Base-by-base conservation (phyloP, 1,139 yeast genomes). In the Zygosaccharomyces sapae region DNA sequence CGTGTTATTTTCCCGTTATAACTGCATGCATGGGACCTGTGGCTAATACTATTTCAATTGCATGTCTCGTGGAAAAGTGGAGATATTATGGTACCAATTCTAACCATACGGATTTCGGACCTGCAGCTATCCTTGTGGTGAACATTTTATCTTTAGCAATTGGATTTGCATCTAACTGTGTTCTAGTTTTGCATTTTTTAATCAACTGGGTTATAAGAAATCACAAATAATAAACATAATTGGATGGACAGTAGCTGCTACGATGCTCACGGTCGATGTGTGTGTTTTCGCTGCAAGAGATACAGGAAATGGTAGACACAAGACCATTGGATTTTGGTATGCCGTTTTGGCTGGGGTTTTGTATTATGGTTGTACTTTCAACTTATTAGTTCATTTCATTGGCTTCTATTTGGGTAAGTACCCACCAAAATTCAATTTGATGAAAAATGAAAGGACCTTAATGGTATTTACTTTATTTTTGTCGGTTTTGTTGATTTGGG, bases 21-120 rank as follows among this genome's bases (percentile, higher is more conserved):
- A 81, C 88, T 0, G 89, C 94, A 1, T 84, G 90, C 55, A 58
- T 83, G 35, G 94, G 94, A 0, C 95, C 95, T 0, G 59, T 86
- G 29, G 82, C 90, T 3, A 86, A 86, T 56, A 75, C 85, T 73
- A 74, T 81, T 37, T 82, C 90, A 0, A 70, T 85, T 4, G 79
- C 83, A 2, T 86, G 90, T 1, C 71, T 85, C n/a, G 80, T 82
- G 0, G 83, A 84, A 50, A 74, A 75, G 44, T 86, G 95, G 95
- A 69, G 85, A 50, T 48, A 65, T 39, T 10, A 31, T 9, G 31
- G 31, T 18, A 12, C 19, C 10, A 27, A 27, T 9, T 8, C 30
- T 4, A 12, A 4, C 30, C 30, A 27, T 27, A 9, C 30, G 1
- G 69, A 65, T 0, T 38, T 55, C 1, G 83, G 79, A 45, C 64